Conservation (phyloP, 1,284 basidiomycete genomes). For the Hemileia vastatrix region DNA sequence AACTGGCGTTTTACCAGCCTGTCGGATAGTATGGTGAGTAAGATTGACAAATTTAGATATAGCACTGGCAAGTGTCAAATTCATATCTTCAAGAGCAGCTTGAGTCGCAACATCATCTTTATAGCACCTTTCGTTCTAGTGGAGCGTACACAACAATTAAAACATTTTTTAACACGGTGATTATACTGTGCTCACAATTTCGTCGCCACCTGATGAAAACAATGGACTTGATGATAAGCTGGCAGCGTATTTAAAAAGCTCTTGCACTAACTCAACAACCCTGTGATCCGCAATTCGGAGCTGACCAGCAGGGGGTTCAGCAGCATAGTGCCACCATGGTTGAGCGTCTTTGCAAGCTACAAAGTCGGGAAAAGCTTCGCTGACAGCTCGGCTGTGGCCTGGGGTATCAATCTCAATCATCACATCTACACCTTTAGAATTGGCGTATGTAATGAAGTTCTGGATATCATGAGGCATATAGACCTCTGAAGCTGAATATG, state of each 20-base stretch:
- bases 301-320: constrained; percentile 60
- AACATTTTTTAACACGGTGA: neutral
- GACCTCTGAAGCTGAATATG: constrained; percentile 54
- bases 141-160: neutral
- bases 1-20: constrained; percentile 53
- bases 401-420: constrained; percentile 64
- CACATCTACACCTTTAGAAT: constrained; percentile 65
- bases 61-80: constrained; percentile 56
- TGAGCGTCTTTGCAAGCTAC: constrained; percentile 59
- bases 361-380: constrained; percentile 58
- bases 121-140: constrained; percentile 30
- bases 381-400: constrained; percentile 64
- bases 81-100: constrained; percentile 49
- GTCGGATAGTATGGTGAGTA: constrained; percentile 50
- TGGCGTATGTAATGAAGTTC: constrained; percentile 62
- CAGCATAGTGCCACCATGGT: constrained; percentile 59
- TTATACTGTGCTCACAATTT: constrained; percentile 53
- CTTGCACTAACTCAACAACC: constrained; percentile 49
- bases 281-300: constrained; percentile 56
- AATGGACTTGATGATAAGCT: constrained; percentile 54
- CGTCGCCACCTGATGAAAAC: constrained; percentile 73
- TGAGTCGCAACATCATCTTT: constrained; percentile 54
- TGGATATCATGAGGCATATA: constrained; percentile 58
- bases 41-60: constrained; percentile 55
- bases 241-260: constrained; percentile 48